Base-by-base conservation (phyloP, 306 rosid genomes). In the Castanea mollissima region DNA sequence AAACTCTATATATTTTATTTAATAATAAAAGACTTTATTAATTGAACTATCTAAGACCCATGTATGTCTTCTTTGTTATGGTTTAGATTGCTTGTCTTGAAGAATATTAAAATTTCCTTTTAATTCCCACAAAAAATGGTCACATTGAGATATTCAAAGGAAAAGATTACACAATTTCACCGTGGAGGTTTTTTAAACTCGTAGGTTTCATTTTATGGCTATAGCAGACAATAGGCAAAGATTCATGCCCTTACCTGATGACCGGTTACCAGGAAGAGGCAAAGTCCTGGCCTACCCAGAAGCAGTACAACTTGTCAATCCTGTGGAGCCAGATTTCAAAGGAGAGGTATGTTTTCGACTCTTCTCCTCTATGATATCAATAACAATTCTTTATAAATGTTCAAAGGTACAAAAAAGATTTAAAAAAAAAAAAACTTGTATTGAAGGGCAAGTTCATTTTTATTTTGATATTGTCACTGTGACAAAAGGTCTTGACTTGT, bases 221-320 rank as follows among this genome's bases (percentile, higher is more conserved):
- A 63, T 90, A 14, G 84, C 89, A 6, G 88, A 90, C 79, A 35
- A 86, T 18, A 89, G 96, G 80, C 90, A 89, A 75, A 91, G 97
- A 75, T 78, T 74, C 44, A 92, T 91, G 97, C 97, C 97, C 4
- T 88, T 89, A 14, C 96, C 92, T 0, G 93, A 90, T 0, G 97
- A 92, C 12, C 76, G 97, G 25, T 65, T n/a, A 41, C 74, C 84
- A 0, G 75, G 8, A 51, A 89, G 97, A 85, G 96, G 96, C 52
- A 13, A 77, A 72, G 82, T 44, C 73, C 81, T 91, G 44, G 85
- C 83, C 74, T 83, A 86, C 3, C 97, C 96, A 0, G 97, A 92
- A 68, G 97, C 97, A 4, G 97, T 92, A 78, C 63, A 82, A 65
- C 93, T 92, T 2, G 85, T 86, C 41, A 27, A 92, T 80, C 97